Base-by-base conservation (phyloP, 345 rosid species). In the Sonneratia caseolaris region DNA sequence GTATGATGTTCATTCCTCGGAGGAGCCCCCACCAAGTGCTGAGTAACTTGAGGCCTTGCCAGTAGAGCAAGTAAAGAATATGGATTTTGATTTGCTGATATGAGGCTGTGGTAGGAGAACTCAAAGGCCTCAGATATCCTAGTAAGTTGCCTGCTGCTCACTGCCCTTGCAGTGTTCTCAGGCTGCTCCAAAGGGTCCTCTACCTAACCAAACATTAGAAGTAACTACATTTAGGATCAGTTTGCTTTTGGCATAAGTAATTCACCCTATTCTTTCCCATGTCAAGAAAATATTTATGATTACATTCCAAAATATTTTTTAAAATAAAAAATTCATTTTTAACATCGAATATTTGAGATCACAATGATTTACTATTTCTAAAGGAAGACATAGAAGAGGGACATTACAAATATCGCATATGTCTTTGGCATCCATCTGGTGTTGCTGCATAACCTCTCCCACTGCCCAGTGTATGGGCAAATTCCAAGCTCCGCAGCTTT, bases 171-270 rank as follows among this genome's bases (percentile, higher is more conserved):
- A 57, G 90, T 62, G 77, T 91, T 94, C 81, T 81, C 88, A 12
- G 93, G 91, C 81, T 87, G 96, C 84, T 91, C 96, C 22, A 89
- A 86, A 32, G 97, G 98, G 83, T 94, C 98, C 84, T 94, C 98
- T 62, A 91, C 79, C 97, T 94, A 75, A 72, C 53, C 56, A 70
- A 72, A 67, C 69, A 77, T 18, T 56, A 55, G 27, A 38, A 18
- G 42, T 37, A 36, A 15, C 8, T 14, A 19, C 36, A 68, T 22
- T 22, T 45, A 43, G 51, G 51, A 42, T 68, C 51, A 62, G 18
- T 22, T 68, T 67, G 19, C 55, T 68, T 68, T 43, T 38, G 9
- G 37, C 66, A 64, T 18, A 48, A 74, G 36, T 14, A 45, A 65
- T 37, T 13, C 67, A 35, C 32, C 32, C 12, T 64, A 37, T 1